Base-by-base conservation (phyloP, 805 yeast species). In the Kazachstania taianensis region DNA sequence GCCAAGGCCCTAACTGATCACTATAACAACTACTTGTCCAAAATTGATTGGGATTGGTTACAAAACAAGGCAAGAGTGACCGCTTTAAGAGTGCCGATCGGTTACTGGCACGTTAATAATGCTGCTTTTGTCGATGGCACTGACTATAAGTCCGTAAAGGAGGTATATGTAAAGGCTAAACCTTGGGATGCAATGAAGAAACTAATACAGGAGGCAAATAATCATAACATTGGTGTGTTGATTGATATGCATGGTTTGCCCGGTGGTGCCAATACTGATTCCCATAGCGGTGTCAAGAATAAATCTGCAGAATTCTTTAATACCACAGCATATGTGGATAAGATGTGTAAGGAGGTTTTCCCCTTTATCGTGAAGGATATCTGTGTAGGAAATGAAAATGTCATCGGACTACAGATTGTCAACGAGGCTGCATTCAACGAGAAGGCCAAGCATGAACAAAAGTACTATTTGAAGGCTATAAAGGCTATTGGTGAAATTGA, bases 181-280 rank as follows among this genome's bases (percentile, higher is more conserved):
- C 55, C 62, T 1, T 89, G 96, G 96, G 54, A 55, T 5, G 62
- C 68, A 15, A 66, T 79, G 41, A 75, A 73, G 53, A 49, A 62
- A 25, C 65, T 74, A 37, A 66, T 86, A 28, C 65, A 67, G 30
- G 70, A 65, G 35, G 96, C 96, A 2, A 68, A 53, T 0, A 41
- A 65, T 14, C 58, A 75, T 46, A 66, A 70, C 20, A 89, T 89
- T 39, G 81, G 85, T 9, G 76, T 89, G 1, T 49, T 89, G 36
- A 70, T 89, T 12, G 97, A 89, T 57, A 49, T 89, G 29, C 97
- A 92, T 59, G 96, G 81, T 0, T 58, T 89, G 7, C 96, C 96
- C 4, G 85, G 84, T 10, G 96, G 96, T 25, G 96, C 96, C 17
- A 89, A 92, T 51, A 70, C 75, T 1, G 81, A 78, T 22, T 83